Evolutionary conservation across 2,329 filamentous ascomycete genomes (phyloP), one percentile per base, ranked within the genome.

Genomic region (Clonostachys rhizophaga): DNA sequence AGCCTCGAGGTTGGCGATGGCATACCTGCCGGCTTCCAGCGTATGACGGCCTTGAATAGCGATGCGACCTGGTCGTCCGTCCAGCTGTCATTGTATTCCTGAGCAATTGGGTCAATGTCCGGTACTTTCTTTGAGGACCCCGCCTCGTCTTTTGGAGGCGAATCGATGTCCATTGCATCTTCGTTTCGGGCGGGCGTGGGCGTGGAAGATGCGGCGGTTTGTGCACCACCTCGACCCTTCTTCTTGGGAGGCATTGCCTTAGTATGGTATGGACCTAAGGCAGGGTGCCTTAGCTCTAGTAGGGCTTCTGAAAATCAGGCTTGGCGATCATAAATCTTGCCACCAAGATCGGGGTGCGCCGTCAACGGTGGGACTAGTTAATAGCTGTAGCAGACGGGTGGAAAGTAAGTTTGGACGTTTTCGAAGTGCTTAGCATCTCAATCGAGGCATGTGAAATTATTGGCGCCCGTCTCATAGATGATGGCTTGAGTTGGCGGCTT

Each of bases 51-150:
- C 63, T 96, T 96, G 70, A 96, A 90, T 1, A 99, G 76, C 39
- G 90, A 91, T 2, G 89, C 91, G 55, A 95, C 87, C 66, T 99
- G 94, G 60, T 96, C 92, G 59, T 96, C 91, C 5, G 91, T 96
- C 94, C 94, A 99, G 24, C 85, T 81, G 54, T 92, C 89, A 48
- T 82, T 79, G 43, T 50, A 57, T 11, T 55, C 53, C 6, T 9
- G 13, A 7, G 17, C 35, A 12, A 37, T 42, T 34, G 34, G 13
- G 20, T 47, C 45, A 17, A 37, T 16, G 6, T 45, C 41, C 9
- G 47, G 43, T 9, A 33, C 46, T 20, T 39, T 18, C 17, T 45
- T 34, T 24, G 18, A 12, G 68, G 24, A 30, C 24, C 8, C 63
- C 5, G 74, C 70, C 63, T 83, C 74, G 71, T 82, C 59, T 61